These are phyloP conservation scores for Neonothopanus nambi DNA, from an alignment of 1,284 basidiomycete genomes.

Conservation along the genomic window DNA sequence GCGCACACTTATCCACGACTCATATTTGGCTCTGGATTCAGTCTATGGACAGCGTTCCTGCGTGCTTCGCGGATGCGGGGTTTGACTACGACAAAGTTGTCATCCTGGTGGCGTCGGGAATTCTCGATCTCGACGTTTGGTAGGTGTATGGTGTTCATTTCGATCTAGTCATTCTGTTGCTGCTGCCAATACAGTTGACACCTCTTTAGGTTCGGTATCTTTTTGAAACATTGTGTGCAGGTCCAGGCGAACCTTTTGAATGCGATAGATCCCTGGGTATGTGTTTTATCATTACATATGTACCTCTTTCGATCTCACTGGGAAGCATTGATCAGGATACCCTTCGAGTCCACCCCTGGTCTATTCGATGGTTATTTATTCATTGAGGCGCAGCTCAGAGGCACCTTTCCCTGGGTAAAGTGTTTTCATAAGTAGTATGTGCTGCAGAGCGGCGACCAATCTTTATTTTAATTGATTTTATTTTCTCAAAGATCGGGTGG, in stretches of 20 bases:
- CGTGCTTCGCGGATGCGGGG: slow-evolving; percentile 5
- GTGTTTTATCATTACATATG: too few species aligned
- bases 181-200: slow-evolving; percentile 5
- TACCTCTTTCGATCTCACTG: too few species aligned
- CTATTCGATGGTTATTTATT: slow-evolving; percentile 8
- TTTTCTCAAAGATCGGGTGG: slow-evolving; percentile 22
- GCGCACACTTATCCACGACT: too few species aligned
- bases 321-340: background rate
- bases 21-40: too few species aligned
- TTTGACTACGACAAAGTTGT: slow-evolving; percentile 3
- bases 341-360: slow-evolving; percentile 8
- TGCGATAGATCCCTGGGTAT: slow-evolving; percentile 15
- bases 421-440: too few species aligned
- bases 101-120: slow-evolving; percentile 3
- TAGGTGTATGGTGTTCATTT: background rate
- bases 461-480: too few species aligned
- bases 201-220: background rate
- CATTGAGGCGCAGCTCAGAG: slow-evolving; percentile 2
- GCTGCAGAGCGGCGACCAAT: too few species aligned
- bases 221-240: background rate
- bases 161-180: slow-evolving; percentile 4
- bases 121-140: slow-evolving; percentile 2
- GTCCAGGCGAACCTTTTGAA: background rate
- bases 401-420: slow-evolving; percentile 11
- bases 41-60: slow-evolving; percentile 2